Evolutionary conservation across 192 early-diverging fungal genomes (phyloP).

Genomic region (Coemansia aciculifera): DNA sequence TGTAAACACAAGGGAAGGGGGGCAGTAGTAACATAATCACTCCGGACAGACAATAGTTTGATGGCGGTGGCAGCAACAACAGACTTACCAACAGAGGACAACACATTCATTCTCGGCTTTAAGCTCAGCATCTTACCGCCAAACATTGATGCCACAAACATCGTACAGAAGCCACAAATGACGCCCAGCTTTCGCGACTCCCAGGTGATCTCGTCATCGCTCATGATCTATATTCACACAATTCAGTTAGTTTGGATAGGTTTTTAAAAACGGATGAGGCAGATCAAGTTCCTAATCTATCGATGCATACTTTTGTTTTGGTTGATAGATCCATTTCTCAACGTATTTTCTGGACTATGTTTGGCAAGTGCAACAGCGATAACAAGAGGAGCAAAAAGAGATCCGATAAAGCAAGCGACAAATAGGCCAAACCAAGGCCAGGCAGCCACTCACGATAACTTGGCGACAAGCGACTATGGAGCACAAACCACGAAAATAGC

Average conservation of each 20-base stretch:
- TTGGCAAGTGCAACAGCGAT: not conserved
- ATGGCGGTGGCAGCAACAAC: not conserved
- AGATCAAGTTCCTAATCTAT: not conserved
- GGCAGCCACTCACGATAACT: not conserved
- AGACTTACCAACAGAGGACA: conserved; percentile 39
- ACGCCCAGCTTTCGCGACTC: conserved; percentile 54
- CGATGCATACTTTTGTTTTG: conserved; percentile 5
- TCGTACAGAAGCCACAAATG: conserved; percentile 36
- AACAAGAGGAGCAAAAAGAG: not conserved
- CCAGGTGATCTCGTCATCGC: conserved; percentile 41
- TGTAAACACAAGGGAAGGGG: conserved; percentile 5
- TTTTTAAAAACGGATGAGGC: not conserved
- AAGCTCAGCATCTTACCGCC: conserved; percentile 42
- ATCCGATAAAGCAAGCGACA: not conserved
- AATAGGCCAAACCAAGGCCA: conserved; percentile 1
- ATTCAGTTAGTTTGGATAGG: not conserved
- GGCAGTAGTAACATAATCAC: conserved; percentile 6
- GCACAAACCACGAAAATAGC: not conserved
- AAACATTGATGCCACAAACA: conserved; percentile 46
- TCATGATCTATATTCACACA: conserved; percentile 36
- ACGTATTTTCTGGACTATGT: not conserved
- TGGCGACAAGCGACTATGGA: not conserved
- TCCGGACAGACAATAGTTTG: not conserved
- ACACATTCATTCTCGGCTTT: conserved; percentile 25
- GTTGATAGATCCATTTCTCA: not conserved